Percentiles rank a stretch among this genome's conserved stretches.
phyloP scores from a whole-genome alignment of 352 stramenopile genomes.

The Thalassiosira livingstoniorum region DNA sequence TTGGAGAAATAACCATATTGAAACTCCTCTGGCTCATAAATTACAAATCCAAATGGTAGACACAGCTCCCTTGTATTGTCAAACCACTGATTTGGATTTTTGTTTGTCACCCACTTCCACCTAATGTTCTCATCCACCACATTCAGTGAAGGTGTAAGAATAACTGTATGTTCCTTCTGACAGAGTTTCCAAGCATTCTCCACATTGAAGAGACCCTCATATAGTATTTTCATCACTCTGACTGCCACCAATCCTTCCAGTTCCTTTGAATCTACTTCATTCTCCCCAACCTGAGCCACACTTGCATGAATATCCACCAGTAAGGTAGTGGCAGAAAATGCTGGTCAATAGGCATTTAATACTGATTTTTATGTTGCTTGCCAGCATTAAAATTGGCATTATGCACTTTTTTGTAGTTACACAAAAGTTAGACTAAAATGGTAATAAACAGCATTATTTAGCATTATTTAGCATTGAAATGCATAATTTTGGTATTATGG shows the following conservation, averaged over 20 bases:
- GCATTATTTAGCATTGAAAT: too few species aligned
- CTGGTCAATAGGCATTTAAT: too few species aligned
- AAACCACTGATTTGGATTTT: conserved; percentile 13
- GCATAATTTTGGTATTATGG: too few species aligned
- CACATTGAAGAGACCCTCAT: conserved; percentile 6
- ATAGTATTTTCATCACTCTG: neutral
- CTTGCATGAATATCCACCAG: too few species aligned
- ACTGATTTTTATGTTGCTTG: too few species aligned
- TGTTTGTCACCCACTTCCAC: neutral
- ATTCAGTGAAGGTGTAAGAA: neutral
- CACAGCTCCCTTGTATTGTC: neutral
- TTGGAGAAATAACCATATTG: neutral
- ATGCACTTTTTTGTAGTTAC: too few species aligned
- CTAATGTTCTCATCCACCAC: neutral
- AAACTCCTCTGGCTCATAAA: neutral
- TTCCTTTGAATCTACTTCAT: conserved; percentile 1
- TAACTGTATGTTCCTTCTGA: neutral
- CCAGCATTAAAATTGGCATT: too few species aligned
- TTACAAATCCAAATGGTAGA: neutral
- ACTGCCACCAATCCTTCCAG: neutral
- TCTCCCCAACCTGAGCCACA: neutral
- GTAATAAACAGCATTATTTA: too few species aligned
- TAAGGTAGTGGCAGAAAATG: too few species aligned
- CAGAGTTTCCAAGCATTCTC: neutral
- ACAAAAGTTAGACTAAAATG: too few species aligned